A percentile compares a stretch with the other conserved stretches of the same genome.
Evolutionary conservation across 164 flowering plant genomes (phyloP).

Genomic region (Kalanchoe fedtschenkoi): DNA sequence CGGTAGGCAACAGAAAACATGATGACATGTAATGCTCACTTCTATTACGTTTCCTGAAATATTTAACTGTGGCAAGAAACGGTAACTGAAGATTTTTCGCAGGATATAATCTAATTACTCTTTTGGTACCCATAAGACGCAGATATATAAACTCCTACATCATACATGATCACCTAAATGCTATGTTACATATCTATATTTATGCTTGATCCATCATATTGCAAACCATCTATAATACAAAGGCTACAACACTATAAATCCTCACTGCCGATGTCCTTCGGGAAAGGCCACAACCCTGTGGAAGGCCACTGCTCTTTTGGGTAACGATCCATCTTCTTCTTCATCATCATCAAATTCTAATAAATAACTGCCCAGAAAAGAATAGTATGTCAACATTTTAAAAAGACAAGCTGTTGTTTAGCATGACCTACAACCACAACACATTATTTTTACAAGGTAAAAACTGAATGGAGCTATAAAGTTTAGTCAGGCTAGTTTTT

Average conservation of each 20-base stretch:
- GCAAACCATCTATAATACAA: not conserved
- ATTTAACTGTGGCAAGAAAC: not conserved
- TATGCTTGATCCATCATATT: not conserved
- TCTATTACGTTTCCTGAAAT: not conserved
- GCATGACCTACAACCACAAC: not conserved
- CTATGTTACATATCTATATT: not conserved
- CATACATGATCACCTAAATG: not conserved
- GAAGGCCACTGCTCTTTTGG: slow-evolving; percentile 69
- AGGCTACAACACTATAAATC: not conserved
- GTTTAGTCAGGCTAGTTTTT: not conserved
- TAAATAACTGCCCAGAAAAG: slow-evolving; percentile 41
- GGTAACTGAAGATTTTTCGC: not conserved
- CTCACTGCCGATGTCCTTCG: slow-evolving; percentile 81
- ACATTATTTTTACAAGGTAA: not conserved
- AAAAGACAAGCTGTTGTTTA: too few species aligned
- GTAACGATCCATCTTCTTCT: slow-evolving; percentile 94
- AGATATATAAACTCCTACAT: not conserved
- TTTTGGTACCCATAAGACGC: not conserved
- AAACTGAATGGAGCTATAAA: not conserved
- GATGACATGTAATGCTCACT: not conserved
- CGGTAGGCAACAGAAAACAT: not conserved
- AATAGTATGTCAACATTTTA: not conserved
- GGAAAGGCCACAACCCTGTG: slow-evolving; percentile 78
- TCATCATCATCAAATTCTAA: slow-evolving; percentile 95
- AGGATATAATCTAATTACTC: not conserved